Percentiles rank a stretch among this genome's conserved stretches.
Conservation (phyloP, 345 rosid species). For the Streptanthus diversifolius region DNA sequence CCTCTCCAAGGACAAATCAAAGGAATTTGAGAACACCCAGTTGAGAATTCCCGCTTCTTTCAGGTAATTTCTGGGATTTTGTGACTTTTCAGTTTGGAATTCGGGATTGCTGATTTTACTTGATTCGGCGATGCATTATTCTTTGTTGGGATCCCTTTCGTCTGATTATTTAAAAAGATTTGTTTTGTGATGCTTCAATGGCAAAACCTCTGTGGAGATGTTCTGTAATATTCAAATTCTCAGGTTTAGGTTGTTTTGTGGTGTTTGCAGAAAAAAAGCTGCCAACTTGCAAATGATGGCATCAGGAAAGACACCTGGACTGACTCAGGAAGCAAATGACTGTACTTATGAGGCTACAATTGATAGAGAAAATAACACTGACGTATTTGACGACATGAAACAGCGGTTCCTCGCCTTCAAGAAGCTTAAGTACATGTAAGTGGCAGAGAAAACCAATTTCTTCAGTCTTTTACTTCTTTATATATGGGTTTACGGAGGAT, state of each 20-base stretch:
- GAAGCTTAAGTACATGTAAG: slow-evolving; percentile 70
- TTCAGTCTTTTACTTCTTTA: slow-evolving; percentile 32
- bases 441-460: not conserved
- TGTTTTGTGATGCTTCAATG: slow-evolving; percentile 5
- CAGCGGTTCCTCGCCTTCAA: slow-evolving; percentile 66
- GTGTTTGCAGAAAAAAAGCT: slow-evolving; percentile 20
- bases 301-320: slow-evolving; percentile 25
- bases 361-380: slow-evolving; percentile 32
- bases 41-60: slow-evolving; percentile 22
- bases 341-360: not conserved
- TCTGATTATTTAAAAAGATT: no score
- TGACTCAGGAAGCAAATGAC: slow-evolving; percentile 35
- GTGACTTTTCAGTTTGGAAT: not conserved
- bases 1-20: not conserved
- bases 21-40: slow-evolving; percentile 16
- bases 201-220: not conserved
- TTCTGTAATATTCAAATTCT: not conserved
- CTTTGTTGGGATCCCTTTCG: no score
- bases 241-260: not conserved
- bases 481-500: slow-evolving; percentile 15
- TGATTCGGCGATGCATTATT: no score
- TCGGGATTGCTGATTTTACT: not conserved
- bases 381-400: slow-evolving; percentile 63
- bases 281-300: slow-evolving; percentile 30
- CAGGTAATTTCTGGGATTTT: slow-evolving; percentile 20